Evolutionary conservation across 2,329 filamentous ascomycete species (phyloP).

Genomic region (Aspergillus unguis): DNA sequence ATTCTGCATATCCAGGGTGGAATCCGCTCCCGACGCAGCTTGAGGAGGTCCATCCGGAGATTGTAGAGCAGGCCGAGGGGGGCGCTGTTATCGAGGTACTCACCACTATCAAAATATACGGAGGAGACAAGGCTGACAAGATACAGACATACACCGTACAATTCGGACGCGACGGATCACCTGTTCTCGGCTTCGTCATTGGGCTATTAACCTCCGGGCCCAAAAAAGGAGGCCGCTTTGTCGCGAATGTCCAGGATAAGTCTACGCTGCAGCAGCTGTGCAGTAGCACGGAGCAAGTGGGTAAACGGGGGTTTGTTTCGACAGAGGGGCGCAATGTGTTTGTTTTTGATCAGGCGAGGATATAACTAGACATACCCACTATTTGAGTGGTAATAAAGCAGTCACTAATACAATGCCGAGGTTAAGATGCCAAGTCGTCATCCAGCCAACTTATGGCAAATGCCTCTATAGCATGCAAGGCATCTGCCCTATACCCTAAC

Average conservation of each 20-base stretch:
- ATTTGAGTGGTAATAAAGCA: no score
- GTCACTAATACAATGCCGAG: no score
- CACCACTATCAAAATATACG: not conserved
- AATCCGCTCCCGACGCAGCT: conserved; percentile 37
- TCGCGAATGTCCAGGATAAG: conserved; percentile 8
- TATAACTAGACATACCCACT: not conserved
- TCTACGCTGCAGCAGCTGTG: conserved; percentile 4
- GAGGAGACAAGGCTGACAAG: not conserved
- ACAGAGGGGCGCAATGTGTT: conserved; percentile 5
- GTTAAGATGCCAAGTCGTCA: no score
- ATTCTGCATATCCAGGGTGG: conserved; percentile 46
- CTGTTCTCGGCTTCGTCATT: conserved; percentile 50
- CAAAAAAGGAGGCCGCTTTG: not conserved
- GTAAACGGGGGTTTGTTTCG: conserved; percentile 4
- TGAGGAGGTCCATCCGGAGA: conserved; percentile 5
- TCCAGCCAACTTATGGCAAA: no score
- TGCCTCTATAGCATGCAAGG: no score
- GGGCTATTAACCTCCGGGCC: conserved; percentile 43
- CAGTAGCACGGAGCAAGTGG: conserved; percentile 1
- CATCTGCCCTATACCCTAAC: no score
- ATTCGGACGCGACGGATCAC: conserved; percentile 51
- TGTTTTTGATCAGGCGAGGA: conserved; percentile 5
- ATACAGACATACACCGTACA: conserved; percentile 59
- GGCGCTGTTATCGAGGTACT: conserved; percentile 53
- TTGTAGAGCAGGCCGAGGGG: conserved; percentile 39